These are phyloP conservation scores for Chionographis japonica DNA, from an alignment of 106 monocot genomes.

Conservation along the genomic window DNA sequence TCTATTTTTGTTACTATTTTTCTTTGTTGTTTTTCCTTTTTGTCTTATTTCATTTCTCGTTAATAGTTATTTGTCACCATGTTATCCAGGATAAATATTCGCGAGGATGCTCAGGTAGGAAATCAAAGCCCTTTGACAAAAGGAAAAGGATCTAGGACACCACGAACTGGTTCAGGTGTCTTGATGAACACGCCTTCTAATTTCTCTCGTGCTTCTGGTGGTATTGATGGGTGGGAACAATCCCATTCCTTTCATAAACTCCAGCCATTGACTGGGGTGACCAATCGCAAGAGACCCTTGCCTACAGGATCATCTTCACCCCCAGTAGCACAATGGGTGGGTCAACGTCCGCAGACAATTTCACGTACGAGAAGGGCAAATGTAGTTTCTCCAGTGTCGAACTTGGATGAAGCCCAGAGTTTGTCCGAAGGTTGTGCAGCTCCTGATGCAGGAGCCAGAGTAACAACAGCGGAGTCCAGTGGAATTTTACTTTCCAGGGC, in stretches of 20 bases:
- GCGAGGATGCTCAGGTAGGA: conserved; percentile 63
- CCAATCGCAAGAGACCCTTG: conserved; percentile 52
- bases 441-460: conserved; percentile 39
- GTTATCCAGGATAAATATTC: conserved; percentile 36
- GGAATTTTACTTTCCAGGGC: conserved; percentile 21
- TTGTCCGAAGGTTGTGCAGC: conserved; percentile 37
- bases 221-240: conserved; percentile 70
- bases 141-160: conserved; percentile 68
- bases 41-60: conserved; percentile 1
- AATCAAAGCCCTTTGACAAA: conserved; percentile 51
- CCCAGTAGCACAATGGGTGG: conserved; percentile 67
- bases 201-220: conserved; percentile 34
- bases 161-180: conserved; percentile 52
- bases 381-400: conserved; percentile 79
- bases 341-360: conserved; percentile 64
- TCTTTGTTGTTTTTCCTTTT: not conserved
- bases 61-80: not conserved
- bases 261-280: conserved; percentile 27
- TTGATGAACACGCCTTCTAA: conserved; percentile 35
- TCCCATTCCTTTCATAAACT: conserved; percentile 36
- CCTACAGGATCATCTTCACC: conserved; percentile 51
- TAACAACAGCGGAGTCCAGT: conserved; percentile 25
- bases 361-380: conserved; percentile 74
- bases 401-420: conserved; percentile 53
- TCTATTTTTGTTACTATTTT: not conserved